phyloP scores from a whole-genome alignment of 371 early-diverging fungal species.

The Saksenaea oblongispora region DNA sequence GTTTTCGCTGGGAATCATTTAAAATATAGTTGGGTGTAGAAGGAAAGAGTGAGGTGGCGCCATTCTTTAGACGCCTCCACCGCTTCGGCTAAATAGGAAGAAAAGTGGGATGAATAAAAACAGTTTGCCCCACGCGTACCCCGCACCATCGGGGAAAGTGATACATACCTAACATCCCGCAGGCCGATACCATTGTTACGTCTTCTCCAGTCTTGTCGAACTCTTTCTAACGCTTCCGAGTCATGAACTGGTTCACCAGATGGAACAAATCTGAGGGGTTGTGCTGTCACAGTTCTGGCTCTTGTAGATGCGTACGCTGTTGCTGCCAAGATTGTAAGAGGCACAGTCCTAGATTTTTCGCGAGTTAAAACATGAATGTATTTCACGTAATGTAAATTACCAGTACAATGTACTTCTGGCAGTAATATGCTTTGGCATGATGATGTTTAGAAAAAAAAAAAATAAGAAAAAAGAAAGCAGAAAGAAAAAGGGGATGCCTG shows the following conservation, averaged over 20 bases:
- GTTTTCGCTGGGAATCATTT: conserved; percentile 3
- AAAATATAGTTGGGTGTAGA: not conserved
- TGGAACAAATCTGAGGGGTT: conserved; percentile 35
- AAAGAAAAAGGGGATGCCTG: not conserved
- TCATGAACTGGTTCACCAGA: conserved; percentile 36
- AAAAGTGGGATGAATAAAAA: not conserved
- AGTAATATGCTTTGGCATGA: not conserved
- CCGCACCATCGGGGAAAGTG: not conserved
- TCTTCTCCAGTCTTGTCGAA: conserved; percentile 41
- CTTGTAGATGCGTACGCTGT: conserved; percentile 8
- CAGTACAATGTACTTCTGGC: not conserved
- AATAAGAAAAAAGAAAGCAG: not conserved
- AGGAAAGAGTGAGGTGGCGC: not conserved
- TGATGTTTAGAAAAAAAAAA: not conserved
- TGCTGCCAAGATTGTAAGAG: conserved; percentile 9
- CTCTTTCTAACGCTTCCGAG: conserved; percentile 37
- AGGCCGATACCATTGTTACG: conserved; percentile 46
- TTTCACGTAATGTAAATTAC: not conserved
- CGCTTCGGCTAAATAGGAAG: conserved; percentile 32
- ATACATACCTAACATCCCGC: conserved; percentile 43
- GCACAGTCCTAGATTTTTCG: conserved; percentile 10
- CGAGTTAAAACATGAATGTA: not conserved
- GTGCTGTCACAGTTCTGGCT: conserved; percentile 8
- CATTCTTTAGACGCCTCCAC: conserved; percentile 34
- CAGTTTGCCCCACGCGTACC: conserved; percentile 1